phyloP scores from a whole-genome alignment of 192 early-diverging fungal genomes.

The Podila epicladia region DNA sequence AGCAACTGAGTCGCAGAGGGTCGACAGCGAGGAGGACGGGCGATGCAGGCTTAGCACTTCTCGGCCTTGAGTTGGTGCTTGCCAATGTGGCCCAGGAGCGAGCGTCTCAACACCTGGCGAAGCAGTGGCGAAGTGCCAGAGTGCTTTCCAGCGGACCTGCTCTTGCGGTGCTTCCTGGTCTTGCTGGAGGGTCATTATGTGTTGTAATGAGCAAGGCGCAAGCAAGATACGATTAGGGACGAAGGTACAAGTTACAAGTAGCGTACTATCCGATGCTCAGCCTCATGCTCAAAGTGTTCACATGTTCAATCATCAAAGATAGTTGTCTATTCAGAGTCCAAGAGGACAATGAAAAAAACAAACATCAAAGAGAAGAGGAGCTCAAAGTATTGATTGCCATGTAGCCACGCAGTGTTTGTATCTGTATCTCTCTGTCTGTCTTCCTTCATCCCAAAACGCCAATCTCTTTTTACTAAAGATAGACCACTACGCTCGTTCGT shows the following conservation, averaged over 20 bases:
- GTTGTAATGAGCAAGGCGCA: constrained; percentile 8
- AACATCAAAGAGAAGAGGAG: no score
- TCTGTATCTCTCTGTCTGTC: background rate
- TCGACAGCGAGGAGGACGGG: background rate
- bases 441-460: no score
- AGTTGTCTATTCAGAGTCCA: no score
- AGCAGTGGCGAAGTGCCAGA: constrained; percentile 52
- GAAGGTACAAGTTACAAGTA: background rate
- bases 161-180: constrained; percentile 50
- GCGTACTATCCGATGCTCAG: background rate
- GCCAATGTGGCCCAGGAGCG: constrained; percentile 45
- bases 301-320: no score
- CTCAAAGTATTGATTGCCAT: no score
- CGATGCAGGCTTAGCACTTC: constrained; percentile 6
- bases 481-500: background rate
- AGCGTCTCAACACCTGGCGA: constrained; percentile 51
- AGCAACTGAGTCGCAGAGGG: background rate
- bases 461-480: no score
- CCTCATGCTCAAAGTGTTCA: background rate
- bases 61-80: constrained; percentile 45
- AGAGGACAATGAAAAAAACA: no score
- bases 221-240: constrained; percentile 6
- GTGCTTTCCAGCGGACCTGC: constrained; percentile 47
- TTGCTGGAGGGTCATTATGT: constrained; percentile 25
- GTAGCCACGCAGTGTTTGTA: no score